Base-by-base conservation (phyloP, 768 basidiomycete genomes). In the Trametes elegans region DNA sequence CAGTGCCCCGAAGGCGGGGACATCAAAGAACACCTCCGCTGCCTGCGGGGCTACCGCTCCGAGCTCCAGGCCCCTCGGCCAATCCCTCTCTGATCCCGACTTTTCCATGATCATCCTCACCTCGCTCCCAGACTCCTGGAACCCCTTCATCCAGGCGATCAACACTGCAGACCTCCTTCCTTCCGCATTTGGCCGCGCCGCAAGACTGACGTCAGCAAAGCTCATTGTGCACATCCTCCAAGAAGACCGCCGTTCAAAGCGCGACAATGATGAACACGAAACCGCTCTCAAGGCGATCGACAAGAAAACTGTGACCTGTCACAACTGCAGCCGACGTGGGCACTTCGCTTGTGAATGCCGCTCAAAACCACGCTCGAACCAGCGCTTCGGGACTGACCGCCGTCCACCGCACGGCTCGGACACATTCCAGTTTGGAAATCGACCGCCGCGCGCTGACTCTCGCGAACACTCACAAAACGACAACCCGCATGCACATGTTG, bases 41-140 rank as follows among this genome's bases (percentile, higher is more conserved):
- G 73, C 49, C 70, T 64, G 44, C 62, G 66, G 3, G 53, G 62
- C n/a, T 62, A 60, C 47, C 55, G 68, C 34, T 49, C 68, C 28
- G 63, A 72, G 49, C 56, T 61, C 8, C 38, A 19, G 7, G 53
- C n/a, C 68, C 13, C 57, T 70, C 26, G 68, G 66, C 14, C 43
- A 60, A 32, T 42, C 34, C 14, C 46, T 74, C 26, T 29, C 29
- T 0, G 71, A 72, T 18, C 23, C 57, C n/a, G 70, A 74, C 14
- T 74, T 72, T 45, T 46, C 61, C 23, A 67, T 65, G 53, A 67
- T 65, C 73, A 70, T 10, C 64, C n/a, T n/a, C n/a, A n/a, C n/a
- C n/a, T n/a, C n/a, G n/a, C n/a, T n/a, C n/a, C n/a, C n/a, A n/a
- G n/a, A 72, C 5, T 66, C 71, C 16, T 75, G 73, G 74, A 63